Evolutionary conservation across 139 green algal species (phyloP).

Genomic region (Dunaliella sp.): DNA sequence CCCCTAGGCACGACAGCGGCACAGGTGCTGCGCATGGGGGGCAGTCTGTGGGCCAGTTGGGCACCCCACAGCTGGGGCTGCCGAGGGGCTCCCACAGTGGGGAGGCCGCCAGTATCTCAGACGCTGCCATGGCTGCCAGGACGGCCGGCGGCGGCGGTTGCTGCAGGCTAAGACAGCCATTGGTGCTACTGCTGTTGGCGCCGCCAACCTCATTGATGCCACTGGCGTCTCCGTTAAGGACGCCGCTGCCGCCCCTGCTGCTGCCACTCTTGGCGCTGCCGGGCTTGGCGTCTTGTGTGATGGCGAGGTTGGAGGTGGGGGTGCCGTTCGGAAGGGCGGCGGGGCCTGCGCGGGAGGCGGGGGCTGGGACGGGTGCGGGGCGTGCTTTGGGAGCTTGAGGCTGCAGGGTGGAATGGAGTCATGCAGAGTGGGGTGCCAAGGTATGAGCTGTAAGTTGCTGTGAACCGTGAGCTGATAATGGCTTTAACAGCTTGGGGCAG

Average conservation of each 20-base stretch:
- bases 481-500: no score
- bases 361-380: not conserved
- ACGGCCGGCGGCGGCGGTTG: not conserved
- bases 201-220: no score
- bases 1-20: conserved; percentile 48
- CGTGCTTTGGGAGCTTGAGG: not conserved
- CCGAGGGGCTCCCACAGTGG: conserved; percentile 4
- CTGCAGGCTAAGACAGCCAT: no score
- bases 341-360: not conserved
- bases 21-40: conserved; percentile 54
- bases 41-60: conserved; percentile 29
- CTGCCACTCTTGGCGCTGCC: conserved; percentile 10
- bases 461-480: no score
- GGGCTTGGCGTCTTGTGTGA: not conserved
- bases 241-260: not conserved
- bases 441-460: no score
- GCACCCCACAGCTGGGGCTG: not conserved
- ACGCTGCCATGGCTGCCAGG: conserved; percentile 14
- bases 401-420: not conserved
- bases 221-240: not conserved
- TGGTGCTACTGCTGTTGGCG: no score
- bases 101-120: conserved; percentile 23
- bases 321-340: not conserved
- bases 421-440: not conserved
- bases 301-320: not conserved